These are phyloP conservation scores for Penicillium crustosum DNA, from an alignment of 2,329 filamentous ascomycete genomes.

Conservation along the genomic window DNA sequence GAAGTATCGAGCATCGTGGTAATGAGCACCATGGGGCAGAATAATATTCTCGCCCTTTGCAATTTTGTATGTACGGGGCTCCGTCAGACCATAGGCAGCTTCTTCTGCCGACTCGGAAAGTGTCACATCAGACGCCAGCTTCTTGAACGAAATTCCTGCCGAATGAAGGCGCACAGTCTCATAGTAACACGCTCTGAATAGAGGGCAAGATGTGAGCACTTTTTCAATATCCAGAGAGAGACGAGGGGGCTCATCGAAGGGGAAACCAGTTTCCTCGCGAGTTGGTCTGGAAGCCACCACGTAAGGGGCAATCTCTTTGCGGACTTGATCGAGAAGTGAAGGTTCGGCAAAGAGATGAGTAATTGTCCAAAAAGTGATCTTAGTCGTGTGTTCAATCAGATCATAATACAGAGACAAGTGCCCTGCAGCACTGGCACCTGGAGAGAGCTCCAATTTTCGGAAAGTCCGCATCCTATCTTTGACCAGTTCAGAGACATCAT, in stretches of 20 bases:
- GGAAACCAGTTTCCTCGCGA: constrained; percentile 41
- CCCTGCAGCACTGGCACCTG: constrained; percentile 39
- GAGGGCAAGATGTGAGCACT: constrained; percentile 46
- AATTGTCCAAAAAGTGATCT: constrained; percentile 54
- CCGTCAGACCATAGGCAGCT: constrained; percentile 27
- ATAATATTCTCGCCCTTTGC: constrained; percentile 45
- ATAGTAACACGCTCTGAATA: constrained; percentile 49
- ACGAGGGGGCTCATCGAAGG: constrained; percentile 45
- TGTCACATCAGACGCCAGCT: constrained; percentile 40
- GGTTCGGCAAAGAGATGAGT: constrained; percentile 47
- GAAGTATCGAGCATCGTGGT: constrained; percentile 44
- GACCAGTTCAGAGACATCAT: constrained; percentile 50
- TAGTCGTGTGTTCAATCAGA: constrained; percentile 54
- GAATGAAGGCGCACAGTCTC: constrained; percentile 49
- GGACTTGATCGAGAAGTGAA: constrained; percentile 43
- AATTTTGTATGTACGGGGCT: constrained; percentile 43
- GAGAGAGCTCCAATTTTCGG: constrained; percentile 38
- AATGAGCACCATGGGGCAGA: constrained; percentile 47
- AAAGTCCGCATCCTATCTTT: constrained; percentile 45
- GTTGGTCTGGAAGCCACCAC: constrained; percentile 41
- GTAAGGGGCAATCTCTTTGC: constrained; percentile 48
- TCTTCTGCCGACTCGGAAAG: constrained; percentile 43
- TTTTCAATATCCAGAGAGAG: constrained; percentile 44
- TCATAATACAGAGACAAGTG: constrained; percentile 58
- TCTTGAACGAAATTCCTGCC: constrained; percentile 45